These are phyloP conservation scores for Curvularia hawaiiensis DNA, from an alignment of 2,329 filamentous ascomycete species.

Conservation along the genomic window DNA sequence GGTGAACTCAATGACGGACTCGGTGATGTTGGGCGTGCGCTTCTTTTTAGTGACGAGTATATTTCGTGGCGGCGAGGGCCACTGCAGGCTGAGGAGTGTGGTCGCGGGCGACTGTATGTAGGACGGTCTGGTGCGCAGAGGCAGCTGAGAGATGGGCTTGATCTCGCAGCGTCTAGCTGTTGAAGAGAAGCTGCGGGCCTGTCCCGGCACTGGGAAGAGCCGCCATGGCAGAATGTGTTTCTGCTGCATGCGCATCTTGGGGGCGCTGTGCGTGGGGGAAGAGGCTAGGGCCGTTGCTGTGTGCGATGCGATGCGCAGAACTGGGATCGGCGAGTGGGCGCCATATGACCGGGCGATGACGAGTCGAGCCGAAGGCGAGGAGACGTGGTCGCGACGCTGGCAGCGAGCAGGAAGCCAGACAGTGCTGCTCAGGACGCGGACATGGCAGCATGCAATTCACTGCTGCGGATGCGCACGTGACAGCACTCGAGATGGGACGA, in stretches of 20 bases:
- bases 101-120: constrained; percentile 60
- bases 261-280: neutral
- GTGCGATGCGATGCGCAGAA: constrained; percentile 17
- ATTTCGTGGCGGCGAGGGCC: constrained; percentile 71
- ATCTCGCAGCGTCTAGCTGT: constrained; percentile 30
- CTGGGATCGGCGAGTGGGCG: constrained; percentile 10
- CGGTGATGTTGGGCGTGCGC: constrained; percentile 59
- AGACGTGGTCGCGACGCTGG: neutral
- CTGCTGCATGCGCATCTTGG: constrained; percentile 27
- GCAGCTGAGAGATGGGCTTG: constrained; percentile 40
- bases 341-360: constrained; percentile 21
- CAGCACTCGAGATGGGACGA: neutral
- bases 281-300: constrained; percentile 8
- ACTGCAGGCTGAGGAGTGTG: constrained; percentile 68
- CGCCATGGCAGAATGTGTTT: constrained; percentile 35
- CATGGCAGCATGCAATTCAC: constrained; percentile 6
- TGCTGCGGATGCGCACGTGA: constrained; percentile 16
- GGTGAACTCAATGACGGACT: constrained; percentile 63
- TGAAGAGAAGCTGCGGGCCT: constrained; percentile 33
- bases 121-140: constrained; percentile 39
- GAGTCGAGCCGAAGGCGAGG: constrained; percentile 1
- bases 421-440: constrained; percentile 7
- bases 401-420: constrained; percentile 1
- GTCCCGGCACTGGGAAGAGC: constrained; percentile 15
- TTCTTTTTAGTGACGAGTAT: constrained; percentile 72